Evolutionary conservation across 352 stramenopile species (phyloP).

Genomic region (Sclerospora graminicola): DNA sequence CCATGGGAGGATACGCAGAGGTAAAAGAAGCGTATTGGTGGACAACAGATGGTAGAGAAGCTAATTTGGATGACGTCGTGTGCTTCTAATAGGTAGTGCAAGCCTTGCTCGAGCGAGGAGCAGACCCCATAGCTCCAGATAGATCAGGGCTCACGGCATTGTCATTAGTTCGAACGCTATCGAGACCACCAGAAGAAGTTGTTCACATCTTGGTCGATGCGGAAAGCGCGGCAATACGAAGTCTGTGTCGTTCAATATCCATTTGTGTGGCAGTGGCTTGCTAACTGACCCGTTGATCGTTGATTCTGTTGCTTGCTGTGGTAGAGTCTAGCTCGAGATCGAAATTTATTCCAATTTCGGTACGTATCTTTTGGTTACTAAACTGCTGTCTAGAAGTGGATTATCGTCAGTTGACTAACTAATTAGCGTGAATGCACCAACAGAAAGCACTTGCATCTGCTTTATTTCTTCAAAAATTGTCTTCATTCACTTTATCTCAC

Average conservation of each 20-base stretch:
- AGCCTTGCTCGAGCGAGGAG: conserved; percentile 36
- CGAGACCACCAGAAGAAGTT: conserved; percentile 45
- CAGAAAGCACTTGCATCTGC: conserved; percentile 41
- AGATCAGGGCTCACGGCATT: conserved; percentile 57
- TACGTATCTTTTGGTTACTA: conserved; percentile 3
- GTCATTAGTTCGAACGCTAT: conserved; percentile 55
- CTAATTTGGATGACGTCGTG: conserved; percentile 1
- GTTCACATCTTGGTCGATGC: conserved; percentile 46
- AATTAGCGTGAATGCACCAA: neutral
- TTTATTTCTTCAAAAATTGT: conserved; percentile 28
- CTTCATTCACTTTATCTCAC: conserved; percentile 15
- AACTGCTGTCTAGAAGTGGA: neutral
- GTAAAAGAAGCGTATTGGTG: conserved; percentile 9
- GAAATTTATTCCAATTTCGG: conserved; percentile 10
- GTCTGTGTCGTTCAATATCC: conserved; percentile 6
- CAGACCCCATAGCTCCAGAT: conserved; percentile 36
- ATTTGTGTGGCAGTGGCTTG: conserved; percentile 1
- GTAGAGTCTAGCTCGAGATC: conserved; percentile 13
- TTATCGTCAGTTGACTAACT: neutral
- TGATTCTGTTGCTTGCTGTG: neutral
- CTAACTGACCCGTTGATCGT: too few species aligned
- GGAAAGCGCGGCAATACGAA: conserved; percentile 22
- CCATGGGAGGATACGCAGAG: conserved; percentile 53
- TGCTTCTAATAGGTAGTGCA: conserved; percentile 30
- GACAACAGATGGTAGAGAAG: neutral